phyloP scores from a whole-genome alignment of 306 rosid species.

The Dryas alaskensis region DNA sequence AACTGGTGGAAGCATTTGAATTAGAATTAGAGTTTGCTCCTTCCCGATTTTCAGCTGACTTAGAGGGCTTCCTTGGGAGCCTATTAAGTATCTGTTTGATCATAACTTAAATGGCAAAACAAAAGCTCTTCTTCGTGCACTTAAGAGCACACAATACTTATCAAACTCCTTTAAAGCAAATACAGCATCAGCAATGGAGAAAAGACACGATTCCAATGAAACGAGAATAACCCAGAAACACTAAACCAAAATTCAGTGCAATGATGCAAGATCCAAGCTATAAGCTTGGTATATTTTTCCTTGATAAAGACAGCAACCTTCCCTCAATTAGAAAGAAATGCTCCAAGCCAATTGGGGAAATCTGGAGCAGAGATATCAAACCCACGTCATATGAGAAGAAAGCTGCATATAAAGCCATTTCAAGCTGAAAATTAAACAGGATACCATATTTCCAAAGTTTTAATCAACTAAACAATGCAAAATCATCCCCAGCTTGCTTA shows the following conservation, averaged over 20 bases:
- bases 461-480: slow-evolving; percentile 24
- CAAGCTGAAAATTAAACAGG: slow-evolving; percentile 29
- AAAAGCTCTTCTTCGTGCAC: slow-evolving; percentile 31
- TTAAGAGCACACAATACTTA: slow-evolving; percentile 31
- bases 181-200: slow-evolving; percentile 28
- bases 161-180: slow-evolving; percentile 32
- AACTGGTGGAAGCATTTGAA: slow-evolving; percentile 56
- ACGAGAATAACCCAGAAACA: slow-evolving; percentile 25
- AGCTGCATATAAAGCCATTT: slow-evolving; percentile 31
- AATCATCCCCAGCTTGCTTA: slow-evolving; percentile 9
- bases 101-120: slow-evolving; percentile 56
- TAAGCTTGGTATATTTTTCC: slow-evolving; percentile 28
- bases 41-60: slow-evolving; percentile 69
- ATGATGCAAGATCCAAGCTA: slow-evolving; percentile 25
- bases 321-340: slow-evolving; percentile 24
- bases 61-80: slow-evolving; percentile 86
- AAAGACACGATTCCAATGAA: slow-evolving; percentile 21
- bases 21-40: slow-evolving; percentile 69
- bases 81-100: slow-evolving; percentile 84
- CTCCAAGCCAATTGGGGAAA: slow-evolving; percentile 28
- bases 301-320: slow-evolving; percentile 29
- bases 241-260: slow-evolving; percentile 29
- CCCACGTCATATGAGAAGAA: slow-evolving; percentile 25
- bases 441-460: neutral
- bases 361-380: slow-evolving; percentile 31